These are phyloP conservation scores for Cadophora malorum DNA, from an alignment of 2,329 filamentous ascomycete genomes.

Conservation along the genomic window DNA sequence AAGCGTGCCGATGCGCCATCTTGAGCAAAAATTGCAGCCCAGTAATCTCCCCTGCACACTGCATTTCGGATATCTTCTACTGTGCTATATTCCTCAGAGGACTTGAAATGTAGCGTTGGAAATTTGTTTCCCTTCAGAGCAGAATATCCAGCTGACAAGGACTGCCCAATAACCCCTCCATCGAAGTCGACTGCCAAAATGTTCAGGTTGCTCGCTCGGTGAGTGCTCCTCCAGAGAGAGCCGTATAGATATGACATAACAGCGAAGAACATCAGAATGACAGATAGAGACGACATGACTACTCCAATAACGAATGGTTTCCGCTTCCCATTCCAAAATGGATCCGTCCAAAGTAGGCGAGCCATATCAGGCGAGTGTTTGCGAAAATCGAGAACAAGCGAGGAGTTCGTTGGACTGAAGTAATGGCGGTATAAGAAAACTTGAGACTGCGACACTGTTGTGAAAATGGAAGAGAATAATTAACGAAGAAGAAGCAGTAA, in stretches of 20 bases:
- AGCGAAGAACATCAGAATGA: conserved; percentile 30
- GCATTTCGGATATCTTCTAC: conserved; percentile 41
- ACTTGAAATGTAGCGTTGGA: conserved; percentile 44
- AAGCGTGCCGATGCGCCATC: conserved; percentile 45
- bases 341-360: neutral
- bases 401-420: neutral
- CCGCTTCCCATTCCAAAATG: conserved; percentile 16
- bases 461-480: neutral
- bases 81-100: conserved; percentile 39
- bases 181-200: conserved; percentile 70
- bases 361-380: neutral
- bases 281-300: conserved; percentile 1
- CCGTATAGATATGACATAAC: conserved; percentile 44
- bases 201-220: conserved; percentile 50
- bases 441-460: neutral
- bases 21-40: conserved; percentile 47
- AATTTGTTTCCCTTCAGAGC: conserved; percentile 41
- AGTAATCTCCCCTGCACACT: conserved; percentile 47
- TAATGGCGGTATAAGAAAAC: neutral
- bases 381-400: neutral
- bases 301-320: conserved; percentile 20
- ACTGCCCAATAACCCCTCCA: conserved; percentile 51
- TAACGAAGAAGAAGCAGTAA: neutral
- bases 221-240: conserved; percentile 37
- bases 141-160: conserved; percentile 44